Evolutionary conservation across 345 rosid genomes (phyloP), one percentile per base, ranked within the genome.

Genomic region (Trapa bicornis): DNA sequence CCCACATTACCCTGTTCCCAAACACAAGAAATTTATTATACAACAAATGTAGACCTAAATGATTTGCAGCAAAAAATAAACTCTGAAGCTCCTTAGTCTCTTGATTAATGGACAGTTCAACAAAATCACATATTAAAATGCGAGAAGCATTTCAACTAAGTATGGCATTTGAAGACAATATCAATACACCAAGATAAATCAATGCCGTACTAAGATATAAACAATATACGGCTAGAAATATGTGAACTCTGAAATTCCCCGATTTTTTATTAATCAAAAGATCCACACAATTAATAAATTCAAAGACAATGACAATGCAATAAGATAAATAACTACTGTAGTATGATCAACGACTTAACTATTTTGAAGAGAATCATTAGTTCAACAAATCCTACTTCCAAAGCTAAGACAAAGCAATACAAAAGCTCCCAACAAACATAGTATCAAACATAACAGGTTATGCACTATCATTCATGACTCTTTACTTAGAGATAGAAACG

Each of bases 1-100:
- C 98, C 98, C 39, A 93, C 96, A 56, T 93, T 93, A 2, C 98
- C 98, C 98, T 92, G 3, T 53, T 10, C 29, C 66, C 38, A 41
- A 22, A 71, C 47, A 37, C 1, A 2, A 64, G 37, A 4, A 68
- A 58, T 3, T 45, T 13, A 45, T 45, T 13, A 45, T 1, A 45
- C 3, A 33, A 16, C 14, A 15, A 50, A 15, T 16, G 36, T 2
- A 29, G 37, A 58, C 38, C 63, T 14, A 74, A 6, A 39, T 1
- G 52, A 37, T 15, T 33, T 41, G 43, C 6, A n/a, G 22, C 45
- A 22, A 13, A 16, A 39, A 58, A 8, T 22, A 39, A 22, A 22
- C 29, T 22, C 29, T 22, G 29, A 22, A 22, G 29, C 29, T 22
- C 29, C 29, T 22, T 22, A 0, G 29, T 22, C 29, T 22, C 29